Conservation (phyloP, 768 basidiomycete genomes). For the Auricularia auricula-judae region DNA sequence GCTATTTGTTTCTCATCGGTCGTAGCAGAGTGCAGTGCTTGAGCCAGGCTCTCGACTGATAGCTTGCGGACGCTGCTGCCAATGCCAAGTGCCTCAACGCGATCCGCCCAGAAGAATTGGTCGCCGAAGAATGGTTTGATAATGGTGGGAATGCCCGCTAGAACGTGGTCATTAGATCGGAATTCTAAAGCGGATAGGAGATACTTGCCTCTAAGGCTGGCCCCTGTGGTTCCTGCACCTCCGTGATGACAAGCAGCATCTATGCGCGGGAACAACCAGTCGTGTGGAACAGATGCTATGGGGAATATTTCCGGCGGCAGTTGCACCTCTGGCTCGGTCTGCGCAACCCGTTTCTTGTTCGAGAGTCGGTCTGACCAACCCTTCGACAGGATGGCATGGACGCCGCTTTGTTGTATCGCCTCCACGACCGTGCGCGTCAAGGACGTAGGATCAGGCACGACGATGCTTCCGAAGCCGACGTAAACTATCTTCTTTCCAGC, state of each 20-base stretch:
- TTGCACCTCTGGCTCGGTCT: constrained; percentile 53
- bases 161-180: background rate
- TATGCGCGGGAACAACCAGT: constrained; percentile 90
- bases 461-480: constrained; percentile 95
- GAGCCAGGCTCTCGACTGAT: constrained; percentile 63
- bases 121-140: constrained; percentile 98
- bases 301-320: constrained; percentile 72
- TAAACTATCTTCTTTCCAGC: constrained; percentile 86
- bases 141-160: constrained; percentile 89
- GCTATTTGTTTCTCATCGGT: constrained; percentile 82
- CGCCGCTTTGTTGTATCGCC: constrained; percentile 76
- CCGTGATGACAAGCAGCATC: constrained; percentile 98
- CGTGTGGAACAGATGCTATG: constrained; percentile 81
- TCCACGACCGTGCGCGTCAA: constrained; percentile 91
- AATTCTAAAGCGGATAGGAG: background rate
- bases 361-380: constrained; percentile 93
- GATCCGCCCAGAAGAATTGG: constrained; percentile 96
- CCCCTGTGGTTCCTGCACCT: constrained; percentile 93
- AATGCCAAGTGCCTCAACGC: constrained; percentile 92
- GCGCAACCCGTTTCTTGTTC: constrained; percentile 44
- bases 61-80: constrained; percentile 83
- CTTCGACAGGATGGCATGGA: constrained; percentile 89
- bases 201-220: constrained; percentile 72
- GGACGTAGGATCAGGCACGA: constrained; percentile 85
- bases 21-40: constrained; percentile 73